A percentile compares a stretch with the other conserved stretches of the same genome.
Evolutionary conservation across 2,329 filamentous ascomycete species (phyloP).

Genomic region (Aspergillus costaricaensis): DNA sequence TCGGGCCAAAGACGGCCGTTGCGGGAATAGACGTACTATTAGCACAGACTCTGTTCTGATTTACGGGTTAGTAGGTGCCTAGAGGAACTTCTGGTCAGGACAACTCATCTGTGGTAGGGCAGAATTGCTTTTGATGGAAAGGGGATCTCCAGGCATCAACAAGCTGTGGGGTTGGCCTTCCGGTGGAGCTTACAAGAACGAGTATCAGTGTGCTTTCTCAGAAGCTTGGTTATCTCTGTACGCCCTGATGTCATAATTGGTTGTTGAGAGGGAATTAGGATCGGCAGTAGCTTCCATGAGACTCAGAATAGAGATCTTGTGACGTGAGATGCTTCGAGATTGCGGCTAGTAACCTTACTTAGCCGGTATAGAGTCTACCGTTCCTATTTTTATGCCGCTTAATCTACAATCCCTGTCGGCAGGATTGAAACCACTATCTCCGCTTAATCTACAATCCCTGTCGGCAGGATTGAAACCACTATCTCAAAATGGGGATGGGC

Average conservation of each 20-base stretch:
- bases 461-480: too few species aligned
- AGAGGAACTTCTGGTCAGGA: not conserved
- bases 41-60: not conserved
- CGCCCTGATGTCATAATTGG: not conserved
- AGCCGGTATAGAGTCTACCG: not conserved
- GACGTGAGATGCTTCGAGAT: not conserved
- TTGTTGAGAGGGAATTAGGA: not conserved
- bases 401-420: too few species aligned
- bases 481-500: not conserved
- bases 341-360: not conserved
- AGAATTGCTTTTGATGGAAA: not conserved
- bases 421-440: too few species aligned
- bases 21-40: not conserved
- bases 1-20: not conserved
- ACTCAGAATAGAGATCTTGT: not conserved
- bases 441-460: not conserved
- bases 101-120: not conserved
- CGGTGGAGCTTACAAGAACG: not conserved
- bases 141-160: not conserved
- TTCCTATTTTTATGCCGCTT: not conserved
- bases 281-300: not conserved
- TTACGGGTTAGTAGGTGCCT: not conserved
- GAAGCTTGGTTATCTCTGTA: not conserved
- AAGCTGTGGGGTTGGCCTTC: not conserved
- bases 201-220: not conserved